Conservation (phyloP, 164 flowering plant genomes). For the Macadamia tetraphylla region DNA sequence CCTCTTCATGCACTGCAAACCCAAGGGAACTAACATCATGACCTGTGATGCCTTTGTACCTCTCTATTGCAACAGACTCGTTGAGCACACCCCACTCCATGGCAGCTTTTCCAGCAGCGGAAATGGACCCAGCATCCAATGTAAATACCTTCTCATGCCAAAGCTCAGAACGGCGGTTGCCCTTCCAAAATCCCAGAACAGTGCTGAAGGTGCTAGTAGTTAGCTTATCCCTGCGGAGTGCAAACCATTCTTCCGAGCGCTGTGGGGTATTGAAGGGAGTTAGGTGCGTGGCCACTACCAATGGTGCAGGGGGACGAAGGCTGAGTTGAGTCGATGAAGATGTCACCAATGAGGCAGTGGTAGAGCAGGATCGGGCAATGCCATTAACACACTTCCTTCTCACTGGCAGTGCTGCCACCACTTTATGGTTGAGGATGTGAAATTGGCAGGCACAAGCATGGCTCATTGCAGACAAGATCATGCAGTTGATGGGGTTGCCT, state of each 20-base stretch:
- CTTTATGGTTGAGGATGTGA: slow-evolving; percentile 14
- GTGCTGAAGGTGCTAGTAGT: slow-evolving; percentile 97
- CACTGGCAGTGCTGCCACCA: slow-evolving; percentile 7
- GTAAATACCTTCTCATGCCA: slow-evolving; percentile 90
- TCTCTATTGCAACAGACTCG: slow-evolving; percentile 69
- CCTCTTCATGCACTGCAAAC: slow-evolving; percentile 65
- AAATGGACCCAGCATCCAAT: slow-evolving; percentile 24
- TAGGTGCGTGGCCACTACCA: slow-evolving; percentile 25
- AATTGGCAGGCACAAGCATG: slow-evolving; percentile 27
- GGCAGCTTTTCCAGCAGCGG: slow-evolving; percentile 38
- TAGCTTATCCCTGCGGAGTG: slow-evolving; percentile 77
- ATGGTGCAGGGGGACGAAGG: slow-evolving; percentile 27
- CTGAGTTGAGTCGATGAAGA: slow-evolving; percentile 17
- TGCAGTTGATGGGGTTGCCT: slow-evolving; percentile 4
- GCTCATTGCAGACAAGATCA: slow-evolving; percentile 32
- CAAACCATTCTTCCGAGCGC: slow-evolving; percentile 93
- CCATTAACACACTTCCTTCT: slow-evolving; percentile 15
- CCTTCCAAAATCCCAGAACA: slow-evolving; percentile 95
- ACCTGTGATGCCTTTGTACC: slow-evolving; percentile 78
- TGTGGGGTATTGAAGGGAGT: slow-evolving; percentile 52
- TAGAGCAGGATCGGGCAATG: slow-evolving; percentile 23
- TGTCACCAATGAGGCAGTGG: slow-evolving; percentile 18
- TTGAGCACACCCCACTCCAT: slow-evolving; percentile 93
- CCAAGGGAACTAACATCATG: slow-evolving; percentile 72
- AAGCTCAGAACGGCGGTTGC: slow-evolving; percentile 67